Percentiles rank a stretch among this genome's conserved stretches.
Conservation (phyloP, 2,329 filamentous ascomycete genomes). For the Seiridium unicorne region DNA sequence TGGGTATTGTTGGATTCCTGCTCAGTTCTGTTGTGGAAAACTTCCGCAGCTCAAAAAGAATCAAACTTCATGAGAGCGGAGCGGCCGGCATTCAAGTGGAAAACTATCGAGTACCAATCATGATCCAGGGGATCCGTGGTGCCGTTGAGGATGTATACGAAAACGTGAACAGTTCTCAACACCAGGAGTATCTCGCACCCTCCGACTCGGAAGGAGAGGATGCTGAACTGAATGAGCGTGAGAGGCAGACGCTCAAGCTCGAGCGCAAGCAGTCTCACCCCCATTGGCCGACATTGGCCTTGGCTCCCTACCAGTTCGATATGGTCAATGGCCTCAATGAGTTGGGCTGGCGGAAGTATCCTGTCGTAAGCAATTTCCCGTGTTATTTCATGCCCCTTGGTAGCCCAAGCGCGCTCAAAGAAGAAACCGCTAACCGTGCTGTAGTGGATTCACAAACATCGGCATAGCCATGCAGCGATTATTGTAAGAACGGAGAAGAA, state of each 20-base stretch:
- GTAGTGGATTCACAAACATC: conserved; percentile 67
- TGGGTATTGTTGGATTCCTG: conserved; percentile 70
- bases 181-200: conserved; percentile 67
- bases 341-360: conserved; percentile 64
- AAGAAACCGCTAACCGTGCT: too few species aligned
- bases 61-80: conserved; percentile 72
- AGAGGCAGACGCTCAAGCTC: conserved; percentile 37
- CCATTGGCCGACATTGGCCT: conserved; percentile 68
- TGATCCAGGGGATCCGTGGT: conserved; percentile 72
- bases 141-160: conserved; percentile 79
- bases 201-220: conserved; percentile 50
- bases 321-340: conserved; percentile 78
- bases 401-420: too few species aligned
- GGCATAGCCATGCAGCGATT: conserved; percentile 88
- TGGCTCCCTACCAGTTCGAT: conserved; percentile 77
- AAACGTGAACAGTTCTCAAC: conserved; percentile 65
- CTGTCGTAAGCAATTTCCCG: conserved; percentile 36
- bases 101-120: conserved; percentile 72
- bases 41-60: conserved; percentile 70
- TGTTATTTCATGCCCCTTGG: too few species aligned
- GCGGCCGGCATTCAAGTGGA: conserved; percentile 65
- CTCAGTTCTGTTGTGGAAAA: conserved; percentile 77
- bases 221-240: conserved; percentile 28
- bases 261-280: conserved; percentile 35
- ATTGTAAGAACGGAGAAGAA: conserved; percentile 72